Evolutionary conservation across 371 early-diverging fungal species (phyloP).

Genomic region (Apophysomyces sp.): DNA sequence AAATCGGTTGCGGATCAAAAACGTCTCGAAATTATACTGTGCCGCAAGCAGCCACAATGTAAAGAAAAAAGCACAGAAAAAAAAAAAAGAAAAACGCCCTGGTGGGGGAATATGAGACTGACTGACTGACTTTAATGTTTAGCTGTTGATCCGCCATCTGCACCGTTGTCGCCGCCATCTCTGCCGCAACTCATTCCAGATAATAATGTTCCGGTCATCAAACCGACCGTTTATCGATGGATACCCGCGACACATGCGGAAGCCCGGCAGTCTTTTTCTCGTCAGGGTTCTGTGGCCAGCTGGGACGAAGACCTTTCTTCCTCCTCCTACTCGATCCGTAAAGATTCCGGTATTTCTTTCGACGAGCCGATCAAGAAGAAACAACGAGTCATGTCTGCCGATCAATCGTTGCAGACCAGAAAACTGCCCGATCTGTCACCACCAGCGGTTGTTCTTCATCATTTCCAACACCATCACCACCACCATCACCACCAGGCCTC

Average conservation of each 20-base stretch:
- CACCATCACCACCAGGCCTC: slow-evolving; percentile 11
- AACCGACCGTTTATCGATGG: slow-evolving; percentile 44
- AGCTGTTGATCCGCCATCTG: neutral
- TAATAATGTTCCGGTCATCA: slow-evolving; percentile 36
- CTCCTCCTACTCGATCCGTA: slow-evolving; percentile 15
- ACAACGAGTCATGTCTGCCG: slow-evolving; percentile 30
- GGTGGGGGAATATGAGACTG: neutral
- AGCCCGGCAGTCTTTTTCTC: slow-evolving; percentile 1
- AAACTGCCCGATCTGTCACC: slow-evolving; percentile 31
- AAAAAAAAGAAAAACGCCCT: neutral
- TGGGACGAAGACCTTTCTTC: slow-evolving; percentile 5
- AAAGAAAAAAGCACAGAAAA: neutral
- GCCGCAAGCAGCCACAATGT: slow-evolving; percentile 21
- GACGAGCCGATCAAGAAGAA: slow-evolving; percentile 34
- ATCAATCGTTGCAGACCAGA: slow-evolving; percentile 16
- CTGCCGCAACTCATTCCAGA: slow-evolving; percentile 8
- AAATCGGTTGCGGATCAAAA: slow-evolving; percentile 20
- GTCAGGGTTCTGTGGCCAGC: neutral
- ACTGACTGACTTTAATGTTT: neutral
- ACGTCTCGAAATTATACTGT: slow-evolving; percentile 29
- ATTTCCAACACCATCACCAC: slow-evolving; percentile 9
- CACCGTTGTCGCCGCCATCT: slow-evolving; percentile 5
- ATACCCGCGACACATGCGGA: slow-evolving; percentile 14
- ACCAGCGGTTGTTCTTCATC: slow-evolving; percentile 15
- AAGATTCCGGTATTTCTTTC: slow-evolving; percentile 38